phyloP scores from a whole-genome alignment of 2,329 filamentous ascomycete species.

The Beauveria sp. region DNA sequence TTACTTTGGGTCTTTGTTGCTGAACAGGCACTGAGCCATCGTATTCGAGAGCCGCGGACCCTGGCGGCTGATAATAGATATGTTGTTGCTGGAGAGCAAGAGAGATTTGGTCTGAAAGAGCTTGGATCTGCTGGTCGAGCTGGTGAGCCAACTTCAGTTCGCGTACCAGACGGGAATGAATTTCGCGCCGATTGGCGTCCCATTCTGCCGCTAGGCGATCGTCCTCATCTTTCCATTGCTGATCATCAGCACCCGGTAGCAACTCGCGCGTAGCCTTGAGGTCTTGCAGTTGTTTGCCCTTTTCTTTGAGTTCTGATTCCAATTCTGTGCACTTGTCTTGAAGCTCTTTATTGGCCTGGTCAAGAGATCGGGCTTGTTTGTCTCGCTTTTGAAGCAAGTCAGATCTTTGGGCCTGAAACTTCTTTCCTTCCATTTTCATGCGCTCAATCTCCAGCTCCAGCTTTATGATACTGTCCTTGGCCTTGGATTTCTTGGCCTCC shows the following conservation, averaged over 20 bases:
- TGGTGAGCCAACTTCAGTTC: conserved; percentile 40
- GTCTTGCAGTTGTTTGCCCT: conserved; percentile 60
- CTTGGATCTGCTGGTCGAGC: conserved; percentile 38
- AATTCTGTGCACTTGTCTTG: conserved; percentile 58
- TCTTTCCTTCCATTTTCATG: conserved; percentile 49
- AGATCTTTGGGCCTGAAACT: conserved; percentile 46
- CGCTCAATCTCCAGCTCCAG: conserved; percentile 57
- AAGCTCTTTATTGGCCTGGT: conserved; percentile 48
- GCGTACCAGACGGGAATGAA: conserved; percentile 42
- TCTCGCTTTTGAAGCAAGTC: conserved; percentile 45
- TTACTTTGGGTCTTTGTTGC: conserved; percentile 40
- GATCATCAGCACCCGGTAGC: conserved; percentile 53
- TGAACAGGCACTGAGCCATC: conserved; percentile 34
- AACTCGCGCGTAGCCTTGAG: conserved; percentile 64
- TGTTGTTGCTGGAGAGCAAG: conserved; percentile 35
- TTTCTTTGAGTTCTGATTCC: conserved; percentile 65
- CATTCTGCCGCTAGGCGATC: conserved; percentile 47
- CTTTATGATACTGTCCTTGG: conserved; percentile 61
- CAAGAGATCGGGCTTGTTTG: conserved; percentile 42
- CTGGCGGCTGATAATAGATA: conserved; percentile 38
- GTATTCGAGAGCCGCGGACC: conserved; percentile 39
- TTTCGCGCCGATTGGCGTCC: conserved; percentile 43
- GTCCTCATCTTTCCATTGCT: conserved; percentile 46
- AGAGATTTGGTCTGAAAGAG: conserved; percentile 40
- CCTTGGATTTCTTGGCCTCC: conserved; percentile 58